Conservation (phyloP, 257 asterid species). For the Eucommia ulmoides region DNA sequence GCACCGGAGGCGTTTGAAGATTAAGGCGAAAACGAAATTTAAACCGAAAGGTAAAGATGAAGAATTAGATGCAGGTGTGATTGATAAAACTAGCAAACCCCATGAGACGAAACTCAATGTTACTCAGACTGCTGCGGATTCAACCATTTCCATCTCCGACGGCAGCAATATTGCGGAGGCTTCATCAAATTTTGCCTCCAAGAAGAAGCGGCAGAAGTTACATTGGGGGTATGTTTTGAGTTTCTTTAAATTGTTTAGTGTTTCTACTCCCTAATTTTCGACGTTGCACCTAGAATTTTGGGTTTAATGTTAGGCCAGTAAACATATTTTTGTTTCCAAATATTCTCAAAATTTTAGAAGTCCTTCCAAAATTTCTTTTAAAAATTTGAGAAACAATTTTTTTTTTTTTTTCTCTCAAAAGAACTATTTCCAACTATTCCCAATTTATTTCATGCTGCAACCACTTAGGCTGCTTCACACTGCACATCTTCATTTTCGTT, state of each 20-base stretch:
- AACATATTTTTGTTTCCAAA: no score
- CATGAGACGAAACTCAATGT: slow-evolving; percentile 19
- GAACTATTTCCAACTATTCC: no score
- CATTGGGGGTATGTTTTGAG: slow-evolving; percentile 72
- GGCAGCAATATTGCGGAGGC: slow-evolving; percentile 9
- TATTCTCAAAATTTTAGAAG: no score
- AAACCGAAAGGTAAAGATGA: slow-evolving; percentile 49
- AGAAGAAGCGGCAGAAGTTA: slow-evolving; percentile 43
- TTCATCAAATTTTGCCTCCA: slow-evolving; percentile 12
- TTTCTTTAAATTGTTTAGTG: no score
- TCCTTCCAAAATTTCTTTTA: no score
- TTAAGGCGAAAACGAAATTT: slow-evolving; percentile 52
- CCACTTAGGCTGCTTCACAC: background rate
- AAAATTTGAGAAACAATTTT: no score
- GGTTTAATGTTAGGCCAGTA: no score
- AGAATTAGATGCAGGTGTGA: slow-evolving; percentile 27
- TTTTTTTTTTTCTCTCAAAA: no score
- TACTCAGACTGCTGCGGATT: slow-evolving; percentile 14
- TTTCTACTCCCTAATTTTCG: no score
- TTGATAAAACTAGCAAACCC: slow-evolving; percentile 24
- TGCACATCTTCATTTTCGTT: no score
- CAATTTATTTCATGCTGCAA: no score
- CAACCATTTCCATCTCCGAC: slow-evolving; percentile 9
- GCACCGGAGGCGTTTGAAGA: slow-evolving; percentile 65
- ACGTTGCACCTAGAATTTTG: no score